Base-by-base conservation (phyloP, 2,329 filamentous ascomycete species). In the Hymenoscyphus fructigenus region DNA sequence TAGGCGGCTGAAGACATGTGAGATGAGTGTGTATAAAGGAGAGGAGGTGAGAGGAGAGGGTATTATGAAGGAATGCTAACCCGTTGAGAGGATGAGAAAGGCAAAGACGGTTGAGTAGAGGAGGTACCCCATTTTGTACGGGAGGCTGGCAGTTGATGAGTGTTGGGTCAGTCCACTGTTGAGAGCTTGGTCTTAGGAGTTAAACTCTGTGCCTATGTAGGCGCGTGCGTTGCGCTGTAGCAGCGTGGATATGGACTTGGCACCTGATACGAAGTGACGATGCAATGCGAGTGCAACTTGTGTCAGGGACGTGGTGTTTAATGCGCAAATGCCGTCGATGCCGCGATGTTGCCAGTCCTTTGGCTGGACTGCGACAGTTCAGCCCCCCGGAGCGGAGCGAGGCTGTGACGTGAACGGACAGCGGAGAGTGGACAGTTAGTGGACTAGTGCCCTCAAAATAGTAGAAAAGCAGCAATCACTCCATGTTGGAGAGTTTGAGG, bases 91-190 rank as follows among this genome's bases (percentile, higher is more conserved):
- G 71, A 93, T 75, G 73, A 97, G 83, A 75, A 91, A 83, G 71
- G 89, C 78, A 76, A 97, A 85, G 74, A 86, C 87, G 69, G 93
- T 77, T 72, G 86, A 88, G 81, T 93, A 96, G 80, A 96, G 86
- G 69, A 96, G 76, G 81, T 93, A 95, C 68, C 81, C 83, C 92
- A 96, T 96, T 71, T 63, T 73, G 57, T 53, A 56, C 58, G 60
- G 63, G 38, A 63, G 41, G 23, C 32, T 60, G 23, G 44, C 26
- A 57, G 15, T 23, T 34, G 34, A n/a, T n/a, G 32, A 23, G 12
- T 17, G 34, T 17, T 32, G 17, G 17, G 15, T 56, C 44, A 38
- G 44, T 56, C 10, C 23, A 26, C 28, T 38, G 55, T 57, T 26
- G 28, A 56, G 41, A 41, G 60, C 59, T 61, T 59, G 47, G 41